These are phyloP conservation scores for Trichoderma asperelloides DNA, from an alignment of 495 filamentous ascomycete species.

Conservation along the genomic window DNA sequence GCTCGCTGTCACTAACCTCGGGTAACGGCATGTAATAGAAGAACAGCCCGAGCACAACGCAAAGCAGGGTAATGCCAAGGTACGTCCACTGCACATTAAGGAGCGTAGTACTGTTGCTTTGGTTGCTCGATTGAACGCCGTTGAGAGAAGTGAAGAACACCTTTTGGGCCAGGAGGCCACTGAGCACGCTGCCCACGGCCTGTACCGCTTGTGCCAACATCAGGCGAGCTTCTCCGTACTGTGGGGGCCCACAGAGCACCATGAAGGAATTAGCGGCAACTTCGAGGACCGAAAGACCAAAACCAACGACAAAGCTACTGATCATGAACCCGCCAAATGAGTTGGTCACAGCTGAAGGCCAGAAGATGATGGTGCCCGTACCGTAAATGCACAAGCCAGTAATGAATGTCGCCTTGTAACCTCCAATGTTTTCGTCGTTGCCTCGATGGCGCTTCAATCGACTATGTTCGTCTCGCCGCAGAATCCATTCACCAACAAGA, in stretches of 20 bases:
- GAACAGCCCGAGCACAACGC: constrained; percentile 52
- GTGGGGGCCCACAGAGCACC: constrained; percentile 42
- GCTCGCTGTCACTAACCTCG: constrained; percentile 42
- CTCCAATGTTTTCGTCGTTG: constrained; percentile 19
- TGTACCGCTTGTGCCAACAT: constrained; percentile 63
- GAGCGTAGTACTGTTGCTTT: constrained; percentile 23
- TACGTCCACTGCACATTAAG: constrained; percentile 74
- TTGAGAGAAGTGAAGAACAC: constrained; percentile 47
- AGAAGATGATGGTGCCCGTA: constrained; percentile 44
- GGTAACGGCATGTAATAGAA: constrained; percentile 51
- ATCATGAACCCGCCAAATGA: constrained; percentile 17
- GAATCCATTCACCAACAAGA: constrained; percentile 56
- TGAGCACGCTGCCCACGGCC: constrained; percentile 56
- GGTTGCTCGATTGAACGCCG: background rate
- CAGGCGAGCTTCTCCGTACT: constrained; percentile 48
- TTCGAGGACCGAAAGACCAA: constrained; percentile 55
- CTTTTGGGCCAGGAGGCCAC: constrained; percentile 56
- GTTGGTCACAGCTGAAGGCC: constrained; percentile 40
- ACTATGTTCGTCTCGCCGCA: constrained; percentile 47
- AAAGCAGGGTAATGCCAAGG: constrained; percentile 62
- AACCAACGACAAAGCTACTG: constrained; percentile 55
- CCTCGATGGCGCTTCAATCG: constrained; percentile 18
- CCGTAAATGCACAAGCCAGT: constrained; percentile 53
- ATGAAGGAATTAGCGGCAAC: constrained; percentile 63
- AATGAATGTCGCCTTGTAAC: constrained; percentile 43